These are phyloP conservation scores for Pichia occidentalis DNA, from an alignment of 805 yeast genomes.

Conservation along the genomic window DNA sequence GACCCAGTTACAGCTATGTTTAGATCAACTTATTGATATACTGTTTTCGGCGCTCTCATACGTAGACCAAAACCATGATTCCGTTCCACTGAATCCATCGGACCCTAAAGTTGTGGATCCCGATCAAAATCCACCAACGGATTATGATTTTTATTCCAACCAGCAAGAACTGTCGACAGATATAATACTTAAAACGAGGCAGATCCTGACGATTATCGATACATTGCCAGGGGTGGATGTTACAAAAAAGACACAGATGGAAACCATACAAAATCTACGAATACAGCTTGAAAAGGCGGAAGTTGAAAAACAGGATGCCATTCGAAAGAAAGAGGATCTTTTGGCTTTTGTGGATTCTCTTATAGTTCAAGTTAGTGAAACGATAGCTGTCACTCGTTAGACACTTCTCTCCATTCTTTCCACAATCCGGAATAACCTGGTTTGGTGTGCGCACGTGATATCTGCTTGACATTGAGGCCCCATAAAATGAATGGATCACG, in stretches of 20 bases:
- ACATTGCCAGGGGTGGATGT: constrained; percentile 91
- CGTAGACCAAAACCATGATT: constrained; percentile 70
- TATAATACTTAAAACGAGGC: constrained; percentile 77
- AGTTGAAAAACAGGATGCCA: constrained; percentile 46
- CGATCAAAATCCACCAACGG: constrained; percentile 40
- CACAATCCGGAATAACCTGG: too few species aligned
- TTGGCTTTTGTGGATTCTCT: constrained; percentile 57
- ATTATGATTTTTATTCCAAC: constrained; percentile 36
- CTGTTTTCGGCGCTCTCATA: constrained; percentile 73
- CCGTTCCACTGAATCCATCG: constrained; percentile 38
- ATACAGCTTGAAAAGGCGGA: constrained; percentile 57
- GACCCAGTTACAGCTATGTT: constrained; percentile 82
- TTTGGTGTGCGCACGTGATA: too few species aligned
- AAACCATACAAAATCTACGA: constrained; percentile 55
- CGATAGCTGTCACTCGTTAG: constrained; percentile 40
- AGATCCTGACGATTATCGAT: constrained; percentile 77
- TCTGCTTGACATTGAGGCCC: too few species aligned
- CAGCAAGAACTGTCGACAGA: constrained; percentile 78
- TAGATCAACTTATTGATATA: constrained; percentile 77
- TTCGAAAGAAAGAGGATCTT: constrained; percentile 57
- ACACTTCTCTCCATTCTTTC: too few species aligned
- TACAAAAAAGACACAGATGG: constrained; percentile 65
- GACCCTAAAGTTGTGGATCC: constrained; percentile 62
- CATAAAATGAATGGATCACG: too few species aligned
- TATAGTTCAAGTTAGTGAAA: constrained; percentile 53